Percentiles rank a stretch among this genome's conserved stretches.
Conservation (phyloP, 495 filamentous ascomycete species). For the Delitschia confertaspora region DNA sequence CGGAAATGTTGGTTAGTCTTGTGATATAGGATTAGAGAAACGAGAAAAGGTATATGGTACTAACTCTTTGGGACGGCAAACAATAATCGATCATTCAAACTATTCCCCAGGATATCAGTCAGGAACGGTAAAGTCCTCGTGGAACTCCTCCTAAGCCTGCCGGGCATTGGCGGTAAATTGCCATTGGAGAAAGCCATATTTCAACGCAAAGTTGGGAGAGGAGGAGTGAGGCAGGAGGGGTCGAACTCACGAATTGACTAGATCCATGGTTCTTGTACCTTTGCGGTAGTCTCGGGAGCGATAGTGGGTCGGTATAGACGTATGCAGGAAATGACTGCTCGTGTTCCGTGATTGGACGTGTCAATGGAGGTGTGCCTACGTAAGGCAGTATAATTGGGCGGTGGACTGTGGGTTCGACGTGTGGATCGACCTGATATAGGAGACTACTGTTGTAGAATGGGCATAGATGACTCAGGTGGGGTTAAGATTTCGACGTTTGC, state of each 20-base stretch:
- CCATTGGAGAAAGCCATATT: constrained; percentile 9
- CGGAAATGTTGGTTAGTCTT: constrained; percentile 4
- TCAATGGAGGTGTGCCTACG: constrained; percentile 8
- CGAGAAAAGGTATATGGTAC: too few relatives aligned
- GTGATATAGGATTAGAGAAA: constrained; percentile 1
- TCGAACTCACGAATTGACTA: constrained; percentile 24
- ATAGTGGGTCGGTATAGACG: too few relatives aligned
- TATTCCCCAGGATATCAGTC: constrained; percentile 34
- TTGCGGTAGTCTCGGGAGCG: too few relatives aligned
- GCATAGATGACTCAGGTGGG: too few relatives aligned
- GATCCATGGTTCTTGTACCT: constrained; percentile 25
- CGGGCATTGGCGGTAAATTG: neutral
- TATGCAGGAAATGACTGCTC: neutral
- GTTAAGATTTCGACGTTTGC: too few relatives aligned
- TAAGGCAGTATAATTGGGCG: constrained; percentile 18
- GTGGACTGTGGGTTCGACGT: too few relatives aligned
- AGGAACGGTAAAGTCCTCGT: constrained; percentile 15
- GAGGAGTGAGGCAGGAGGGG: constrained; percentile 1
- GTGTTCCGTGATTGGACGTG: constrained; percentile 4
- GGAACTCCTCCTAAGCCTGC: constrained; percentile 14
- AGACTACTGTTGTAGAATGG: too few relatives aligned
- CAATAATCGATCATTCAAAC: constrained; percentile 83
- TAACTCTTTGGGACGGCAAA: constrained; percentile 96
- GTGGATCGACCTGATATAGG: too few relatives aligned
- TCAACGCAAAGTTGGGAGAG: neutral